Base-by-base conservation (phyloP, 352 stramenopile species). In the Pythium guiyangense region DNA sequence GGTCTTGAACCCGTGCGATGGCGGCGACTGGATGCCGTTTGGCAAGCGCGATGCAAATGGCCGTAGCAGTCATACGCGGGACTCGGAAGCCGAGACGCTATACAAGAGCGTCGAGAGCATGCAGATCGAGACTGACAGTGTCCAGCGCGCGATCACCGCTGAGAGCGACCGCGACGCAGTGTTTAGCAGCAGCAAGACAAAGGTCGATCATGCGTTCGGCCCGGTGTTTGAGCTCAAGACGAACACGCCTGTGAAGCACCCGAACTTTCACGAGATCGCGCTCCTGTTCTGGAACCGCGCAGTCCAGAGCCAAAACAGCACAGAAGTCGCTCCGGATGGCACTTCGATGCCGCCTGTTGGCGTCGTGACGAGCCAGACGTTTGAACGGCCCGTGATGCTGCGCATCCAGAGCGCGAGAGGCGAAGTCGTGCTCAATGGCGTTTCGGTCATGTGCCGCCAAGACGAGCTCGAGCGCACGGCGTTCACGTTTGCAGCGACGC, bases 161-260 rank as follows among this genome's bases (percentile, higher is more conserved):
- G 46, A 44, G 26, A 44, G 37, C 39, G 48, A 61, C 48, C 4
- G 26, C 14, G 31, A 27, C 48, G 29, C 47, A 2, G 47, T 61
- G 47, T 50, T 61, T 22, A 54, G 34, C 48, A 61, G 47, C 11
- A 55, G 55, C 39, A 55, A 51, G 37, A 61, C 40, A 1, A 49
- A 55, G 40, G 20, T 43, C 34, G 35, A 61, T 26, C 27, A 44
- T 8, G 47, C 49, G 37, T 50, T 55, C 25, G 55, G 55, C 15
- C 55, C 55, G 27, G 55, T 61, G 11, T 61, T 54, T n/a, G 55
- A 61, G 37, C 47, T 61, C 26, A 61, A 61, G 39, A 51, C 55
- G 1, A 61, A 56, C n/a, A 61, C 55, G n/a, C 55, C 55, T 11
- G 48, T 56, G 3, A 20, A 42, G 15, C 37, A 50, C 22, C 31